Percentiles rank a stretch among this genome's conserved stretches.
phyloP scores from a whole-genome alignment of 2,329 filamentous ascomycete species.

The Scopulariopsis brevicaulis region DNA sequence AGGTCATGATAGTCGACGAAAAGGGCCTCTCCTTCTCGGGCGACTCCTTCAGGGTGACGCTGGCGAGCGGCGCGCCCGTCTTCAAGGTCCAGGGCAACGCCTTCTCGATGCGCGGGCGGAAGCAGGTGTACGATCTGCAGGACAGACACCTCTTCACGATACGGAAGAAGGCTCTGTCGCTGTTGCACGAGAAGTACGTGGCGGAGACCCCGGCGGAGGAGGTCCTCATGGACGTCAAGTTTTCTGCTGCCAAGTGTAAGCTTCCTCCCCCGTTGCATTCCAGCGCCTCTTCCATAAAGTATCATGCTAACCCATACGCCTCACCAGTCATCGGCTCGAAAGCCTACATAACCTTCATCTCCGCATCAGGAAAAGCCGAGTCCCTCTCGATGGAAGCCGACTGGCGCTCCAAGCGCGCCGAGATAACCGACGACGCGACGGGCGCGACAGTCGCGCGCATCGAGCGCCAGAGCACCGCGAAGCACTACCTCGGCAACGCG shows the following conservation, averaged over 20 bases:
- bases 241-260: slow-evolving; percentile 29
- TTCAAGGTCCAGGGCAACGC: slow-evolving; percentile 45
- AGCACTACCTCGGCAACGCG: slow-evolving; percentile 46
- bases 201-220: slow-evolving; percentile 31
- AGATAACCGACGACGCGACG: slow-evolving; percentile 41
- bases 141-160: slow-evolving; percentile 48
- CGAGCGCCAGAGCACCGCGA: slow-evolving; percentile 42
- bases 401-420: slow-evolving; percentile 44
- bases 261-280: background rate
- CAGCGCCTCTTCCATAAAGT: background rate
- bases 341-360: slow-evolving; percentile 46
- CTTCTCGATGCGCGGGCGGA: slow-evolving; percentile 40
- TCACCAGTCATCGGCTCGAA: slow-evolving; percentile 38
- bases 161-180: slow-evolving; percentile 34
- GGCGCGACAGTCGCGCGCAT: slow-evolving; percentile 45
- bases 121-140: slow-evolving; percentile 40
- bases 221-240: slow-evolving; percentile 41
- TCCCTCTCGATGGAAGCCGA: slow-evolving; percentile 48
- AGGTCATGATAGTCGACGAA: slow-evolving; percentile 47
- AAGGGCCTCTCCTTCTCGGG: slow-evolving; percentile 50
- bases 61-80: slow-evolving; percentile 38
- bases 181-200: slow-evolving; percentile 38
- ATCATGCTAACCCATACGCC: background rate
- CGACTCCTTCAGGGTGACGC: slow-evolving; percentile 53
- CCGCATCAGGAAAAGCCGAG: slow-evolving; percentile 26